Percentiles rank a stretch among this genome's conserved stretches.
Evolutionary conservation across 495 filamentous ascomycete genomes (phyloP).

Genomic region (Penicillium roqueforti): DNA sequence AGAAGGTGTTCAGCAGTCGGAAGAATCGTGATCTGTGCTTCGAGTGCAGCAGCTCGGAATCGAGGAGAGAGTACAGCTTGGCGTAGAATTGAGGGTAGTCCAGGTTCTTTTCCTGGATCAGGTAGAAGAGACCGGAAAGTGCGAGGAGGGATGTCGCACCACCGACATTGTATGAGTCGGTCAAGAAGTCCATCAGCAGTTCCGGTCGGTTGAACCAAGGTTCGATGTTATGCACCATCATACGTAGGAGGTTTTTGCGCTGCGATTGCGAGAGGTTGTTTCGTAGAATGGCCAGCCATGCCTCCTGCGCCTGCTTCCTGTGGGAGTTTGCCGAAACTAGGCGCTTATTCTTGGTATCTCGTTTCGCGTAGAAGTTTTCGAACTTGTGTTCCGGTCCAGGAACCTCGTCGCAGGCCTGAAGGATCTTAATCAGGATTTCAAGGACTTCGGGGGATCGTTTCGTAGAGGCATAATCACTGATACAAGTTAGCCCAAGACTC

Average conservation of each 20-base stretch:
- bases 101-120: constrained; percentile 88
- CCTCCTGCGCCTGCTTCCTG: constrained; percentile 65
- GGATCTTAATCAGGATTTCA: constrained; percentile 55
- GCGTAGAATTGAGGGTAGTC: constrained; percentile 94
- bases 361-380: constrained; percentile 59
- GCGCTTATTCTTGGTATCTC: constrained; percentile 61
- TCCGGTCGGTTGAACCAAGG: constrained; percentile 85
- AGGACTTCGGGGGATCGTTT: constrained; percentile 37
- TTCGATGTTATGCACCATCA: constrained; percentile 70
- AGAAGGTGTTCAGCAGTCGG: constrained; percentile 85
- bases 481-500: constrained; percentile 29
- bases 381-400: constrained; percentile 60
- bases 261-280: constrained; percentile 59
- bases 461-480: constrained; percentile 34
- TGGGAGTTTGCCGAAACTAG: constrained; percentile 38
- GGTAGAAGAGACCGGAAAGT: constrained; percentile 89
- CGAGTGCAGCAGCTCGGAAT: constrained; percentile 81
- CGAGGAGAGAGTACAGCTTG: constrained; percentile 88
- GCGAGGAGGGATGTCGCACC: constrained; percentile 83
- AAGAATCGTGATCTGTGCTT: constrained; percentile 93
- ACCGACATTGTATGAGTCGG: constrained; percentile 82
- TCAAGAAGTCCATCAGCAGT: constrained; percentile 95
- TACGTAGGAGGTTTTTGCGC: constrained; percentile 70
- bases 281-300: constrained; percentile 77
- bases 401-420: constrained; percentile 60